Evolutionary conservation across 2,329 filamentous ascomycete genomes (phyloP), one percentile per base, ranked within the genome.

Genomic region (Gyromitra esculenta): DNA sequence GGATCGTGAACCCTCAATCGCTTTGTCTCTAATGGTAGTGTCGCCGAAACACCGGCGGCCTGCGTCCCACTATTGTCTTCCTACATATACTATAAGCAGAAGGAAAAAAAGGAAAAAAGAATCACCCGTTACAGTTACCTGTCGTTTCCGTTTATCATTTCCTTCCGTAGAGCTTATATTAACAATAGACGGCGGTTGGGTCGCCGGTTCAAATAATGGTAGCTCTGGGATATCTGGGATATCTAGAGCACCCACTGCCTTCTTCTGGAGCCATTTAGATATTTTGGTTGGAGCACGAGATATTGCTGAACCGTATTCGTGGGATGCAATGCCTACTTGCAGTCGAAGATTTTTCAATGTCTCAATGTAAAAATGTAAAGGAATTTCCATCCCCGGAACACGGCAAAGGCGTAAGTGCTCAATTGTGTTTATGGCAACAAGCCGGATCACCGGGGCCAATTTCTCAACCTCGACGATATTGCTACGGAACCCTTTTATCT

Each of bases 361-460:
- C 54, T 72, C 62, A 13, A 78, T 67, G 48, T 69, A 77, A 52
- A 69, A 37, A 57, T 79, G 66, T 1, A 77, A 45, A 1, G 75
- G 64, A 18, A 75, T 60, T 13, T 75, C 72, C 31, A 65, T 68
- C 4, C 59, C 35, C 5, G 63, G 73, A 18, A 48, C 64, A 11
- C 62, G 18, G 25, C 74, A 79, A 50, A 80, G 73, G 25, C 74
- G 65, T 31, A 78, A 60, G 35, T 80, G 79, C 52, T 80, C 79
- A 56, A 79, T 68, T 2, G 79, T 77, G 54, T 80, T 80, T 15
- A 78, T 65, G 7, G 70, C 60, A 67, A 80, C 64, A 31, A 80
- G 39, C 31, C 79, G 69, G 64, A 80, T 62, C 18, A 79, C 73
- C 41, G 79, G 78, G 8, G 78, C 76, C 15, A 79, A 60, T 31